phyloP scores from a whole-genome alignment of 768 basidiomycete genomes.

The Kwoniella dendrophila region DNA sequence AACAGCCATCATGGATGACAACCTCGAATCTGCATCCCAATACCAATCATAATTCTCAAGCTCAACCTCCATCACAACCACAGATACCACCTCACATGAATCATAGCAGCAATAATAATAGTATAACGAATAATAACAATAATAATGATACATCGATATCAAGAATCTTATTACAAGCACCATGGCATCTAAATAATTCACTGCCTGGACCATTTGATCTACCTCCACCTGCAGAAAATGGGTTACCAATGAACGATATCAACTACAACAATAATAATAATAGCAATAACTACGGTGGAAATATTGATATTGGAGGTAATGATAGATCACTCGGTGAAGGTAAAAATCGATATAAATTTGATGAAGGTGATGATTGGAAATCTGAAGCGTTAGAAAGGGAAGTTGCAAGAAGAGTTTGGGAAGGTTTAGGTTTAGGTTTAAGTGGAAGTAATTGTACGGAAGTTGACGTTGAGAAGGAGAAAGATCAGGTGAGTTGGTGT shows the following conservation, averaged over 20 bases:
- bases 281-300: too few species aligned
- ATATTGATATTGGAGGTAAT: too few species aligned
- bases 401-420: constrained; percentile 1
- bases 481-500: constrained; percentile 12
- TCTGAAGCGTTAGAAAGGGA: background rate
- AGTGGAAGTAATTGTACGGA: background rate
- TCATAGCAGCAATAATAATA: background rate
- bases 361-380: constrained; percentile 8
- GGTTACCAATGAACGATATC: background rate
- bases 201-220: background rate
- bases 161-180: background rate
- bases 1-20: background rate
- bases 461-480: constrained; percentile 9
- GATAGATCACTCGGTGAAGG: too few species aligned
- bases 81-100: background rate
- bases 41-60: background rate
- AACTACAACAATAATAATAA: too few species aligned
- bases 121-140: background rate
- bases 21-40: background rate
- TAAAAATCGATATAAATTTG: background rate
- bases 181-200: constrained; percentile 2
- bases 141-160: constrained; percentile 1
- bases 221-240: constrained; percentile 14
- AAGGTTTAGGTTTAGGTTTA: background rate
- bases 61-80: background rate